Base-by-base conservation (phyloP, 768 basidiomycete genomes). In the Trametes maxima region DNA sequence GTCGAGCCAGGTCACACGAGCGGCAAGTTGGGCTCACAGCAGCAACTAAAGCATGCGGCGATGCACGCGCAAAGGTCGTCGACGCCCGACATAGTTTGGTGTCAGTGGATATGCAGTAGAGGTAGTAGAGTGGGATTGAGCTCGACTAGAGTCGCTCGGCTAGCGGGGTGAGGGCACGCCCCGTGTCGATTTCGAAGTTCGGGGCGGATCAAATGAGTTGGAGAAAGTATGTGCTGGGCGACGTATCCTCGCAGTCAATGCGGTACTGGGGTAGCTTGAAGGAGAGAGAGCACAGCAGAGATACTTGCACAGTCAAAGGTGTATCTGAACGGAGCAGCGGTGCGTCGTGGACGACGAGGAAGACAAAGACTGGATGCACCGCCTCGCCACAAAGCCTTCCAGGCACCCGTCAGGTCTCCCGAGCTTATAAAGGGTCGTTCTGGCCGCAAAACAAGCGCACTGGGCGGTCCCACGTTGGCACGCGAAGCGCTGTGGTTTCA, bases 41-140 rank as follows among this genome's bases (percentile, higher is more conserved):
- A 58, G 33, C 57, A 58, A 48, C 48, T 58, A 10, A 37, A 58
- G 56, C 22, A 50, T 24, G 44, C 8, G 12, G 40, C 57, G 28
- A 58, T 22, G 48, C 40, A 58, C 11, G 25, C n/a, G 57, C 57
- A 58, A 5, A 58, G 13, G 48, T 51, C 48, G 48, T 58, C 57
- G 40, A 58, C 4, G 13, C 48, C 48, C 22, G 57, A 50, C 57
- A 58, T 58, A 12, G 2, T 12, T 40, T 17, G 24, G 14, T 6
- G 28, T 16, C 43, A 33, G 35, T 47, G 21, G 22, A 25, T 2
- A 24, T 39, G 51, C 39, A 28, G 28, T 39, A 22, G 21, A 19
- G 16, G 14, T 36, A 21, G 40, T 42, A 24, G 2, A n/a, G 14
- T 51, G 51, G 51, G 39, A 13, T 4, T 21, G 51, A n/a, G n/a